Conservation (phyloP, 345 rosid genomes). For the Citrus glauca region DNA sequence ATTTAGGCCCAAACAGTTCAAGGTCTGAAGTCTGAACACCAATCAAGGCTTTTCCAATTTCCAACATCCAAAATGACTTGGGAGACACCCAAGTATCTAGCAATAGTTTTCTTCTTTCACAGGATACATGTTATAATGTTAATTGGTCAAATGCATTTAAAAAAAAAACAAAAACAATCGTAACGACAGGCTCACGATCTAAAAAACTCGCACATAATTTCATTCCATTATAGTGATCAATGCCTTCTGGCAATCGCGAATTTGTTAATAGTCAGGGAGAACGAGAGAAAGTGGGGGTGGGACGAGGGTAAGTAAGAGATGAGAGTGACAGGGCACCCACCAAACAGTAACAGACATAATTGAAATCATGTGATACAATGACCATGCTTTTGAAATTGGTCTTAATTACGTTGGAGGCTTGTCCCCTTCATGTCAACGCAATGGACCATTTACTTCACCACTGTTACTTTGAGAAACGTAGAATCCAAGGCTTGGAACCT, state of each 20-base stretch:
- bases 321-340: constrained; percentile 30
- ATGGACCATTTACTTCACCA: not conserved
- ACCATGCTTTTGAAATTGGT: not conserved
- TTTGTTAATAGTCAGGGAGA: not conserved
- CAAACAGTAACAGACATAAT: constrained; percentile 16
- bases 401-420: constrained; percentile 1
- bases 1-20: not conserved
- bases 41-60: not conserved
- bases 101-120: not conserved
- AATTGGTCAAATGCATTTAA: not conserved
- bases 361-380: constrained; percentile 13
- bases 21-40: not conserved
- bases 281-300: not conserved
- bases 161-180: no score
- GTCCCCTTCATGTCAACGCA: constrained; percentile 3
- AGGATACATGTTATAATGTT: no score
- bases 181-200: no score
- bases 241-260: not conserved
- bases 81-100: no score
- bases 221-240: not conserved
- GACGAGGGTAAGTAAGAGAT: not conserved
- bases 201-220: no score
- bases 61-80: no score
- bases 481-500: constrained; percentile 27
- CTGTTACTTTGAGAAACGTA: constrained; percentile 4